phyloP scores from a whole-genome alignment of 108 stramenopile genomes.

The Skeletonema grethae region DNA sequence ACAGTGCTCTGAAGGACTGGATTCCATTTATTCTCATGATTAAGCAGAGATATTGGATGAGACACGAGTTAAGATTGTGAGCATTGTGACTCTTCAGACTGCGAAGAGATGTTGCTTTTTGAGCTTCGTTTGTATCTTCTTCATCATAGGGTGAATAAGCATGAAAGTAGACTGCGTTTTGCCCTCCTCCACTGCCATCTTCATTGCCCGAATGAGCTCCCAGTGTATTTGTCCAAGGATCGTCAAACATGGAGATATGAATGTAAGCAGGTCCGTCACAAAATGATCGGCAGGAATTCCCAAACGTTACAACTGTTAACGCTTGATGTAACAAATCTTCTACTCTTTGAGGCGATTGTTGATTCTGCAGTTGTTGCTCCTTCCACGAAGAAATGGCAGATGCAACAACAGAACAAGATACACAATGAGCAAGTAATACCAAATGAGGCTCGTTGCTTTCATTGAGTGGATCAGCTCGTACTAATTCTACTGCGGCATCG shows the following conservation, averaged over 20 bases:
- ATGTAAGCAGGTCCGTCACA: constrained; percentile 41
- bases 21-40: constrained; percentile 40
- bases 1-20: constrained; percentile 33
- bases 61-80: constrained; percentile 24
- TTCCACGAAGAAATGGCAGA: constrained; percentile 1
- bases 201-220: constrained; percentile 20
- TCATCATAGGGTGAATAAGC: constrained; percentile 32
- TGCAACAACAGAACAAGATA: constrained; percentile 1
- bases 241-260: constrained; percentile 46
- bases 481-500: constrained; percentile 2
- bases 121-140: not conserved
- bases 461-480: not conserved
- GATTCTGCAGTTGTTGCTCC: not conserved
- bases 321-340: constrained; percentile 24
- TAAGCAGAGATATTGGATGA: constrained; percentile 34
- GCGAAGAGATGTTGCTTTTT: no score
- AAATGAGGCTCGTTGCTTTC: constrained; percentile 1
- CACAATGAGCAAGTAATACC: not conserved
- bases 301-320: constrained; percentile 42
- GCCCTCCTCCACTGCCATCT: constrained; percentile 27
- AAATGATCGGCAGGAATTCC: constrained; percentile 6
- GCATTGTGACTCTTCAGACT: constrained; percentile 17
- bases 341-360: not conserved
- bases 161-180: constrained; percentile 37
- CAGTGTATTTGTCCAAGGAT: constrained; percentile 14